A percentile compares a stretch with the other conserved stretches of the same genome.
phyloP scores from a whole-genome alignment of 129 eudicot genomes.

The Artemisia argyi region DNA sequence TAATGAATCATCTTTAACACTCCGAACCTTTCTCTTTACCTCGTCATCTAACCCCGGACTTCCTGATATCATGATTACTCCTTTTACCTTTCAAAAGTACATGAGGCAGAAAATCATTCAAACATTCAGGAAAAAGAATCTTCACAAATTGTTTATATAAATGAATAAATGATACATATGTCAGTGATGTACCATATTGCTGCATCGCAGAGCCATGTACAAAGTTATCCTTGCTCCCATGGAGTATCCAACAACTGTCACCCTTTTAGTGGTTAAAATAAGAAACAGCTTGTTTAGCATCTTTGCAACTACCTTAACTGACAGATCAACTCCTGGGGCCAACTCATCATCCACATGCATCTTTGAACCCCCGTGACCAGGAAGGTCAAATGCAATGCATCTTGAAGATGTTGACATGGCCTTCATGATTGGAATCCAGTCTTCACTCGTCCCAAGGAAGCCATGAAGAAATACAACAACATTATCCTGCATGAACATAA shows the following conservation, averaged over 20 bases:
- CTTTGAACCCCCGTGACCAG: conserved; percentile 88
- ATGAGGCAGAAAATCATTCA: not conserved
- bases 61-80: conserved; percentile 79
- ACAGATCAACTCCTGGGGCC: conserved; percentile 31
- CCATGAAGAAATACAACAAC: conserved; percentile 85
- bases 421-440: conserved; percentile 89
- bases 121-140: not conserved
- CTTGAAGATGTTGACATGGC: conserved; percentile 73
- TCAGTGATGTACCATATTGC: conserved; percentile 51
- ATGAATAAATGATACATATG: not conserved
- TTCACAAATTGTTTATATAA: not conserved
- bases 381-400: conserved; percentile 87
- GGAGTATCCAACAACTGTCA: conserved; percentile 86
- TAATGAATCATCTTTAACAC: conserved; percentile 70
- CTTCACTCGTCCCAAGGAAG: conserved; percentile 83
- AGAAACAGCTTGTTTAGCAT: conserved; percentile 51
- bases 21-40: conserved; percentile 52
- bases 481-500: conserved; percentile 47
- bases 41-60: conserved; percentile 83
- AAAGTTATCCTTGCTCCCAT: conserved; percentile 93
- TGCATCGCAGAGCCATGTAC: conserved; percentile 66
- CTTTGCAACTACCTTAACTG: conserved; percentile 54
- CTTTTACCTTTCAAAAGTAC: conserved; percentile 48
- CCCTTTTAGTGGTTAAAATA: conserved; percentile 47
- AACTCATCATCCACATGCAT: conserved; percentile 24